Conservation (phyloP, 2,329 filamentous ascomycete genomes). For the Magnaporthiopsis rhizophila region DNA sequence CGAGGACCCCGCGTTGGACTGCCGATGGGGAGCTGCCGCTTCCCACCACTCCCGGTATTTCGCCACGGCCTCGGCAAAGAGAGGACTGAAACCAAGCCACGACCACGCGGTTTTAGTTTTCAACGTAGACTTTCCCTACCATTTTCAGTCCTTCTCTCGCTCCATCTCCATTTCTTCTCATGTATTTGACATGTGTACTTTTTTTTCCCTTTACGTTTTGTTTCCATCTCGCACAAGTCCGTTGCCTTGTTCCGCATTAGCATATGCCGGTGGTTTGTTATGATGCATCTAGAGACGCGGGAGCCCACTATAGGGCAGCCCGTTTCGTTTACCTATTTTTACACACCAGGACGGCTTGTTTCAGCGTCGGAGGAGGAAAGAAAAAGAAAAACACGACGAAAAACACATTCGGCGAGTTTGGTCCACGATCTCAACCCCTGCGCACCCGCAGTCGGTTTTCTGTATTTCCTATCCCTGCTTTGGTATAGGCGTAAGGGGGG, state of each 20-base stretch:
- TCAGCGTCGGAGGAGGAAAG: too few species aligned
- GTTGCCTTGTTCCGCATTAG: neutral
- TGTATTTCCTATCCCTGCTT: neutral
- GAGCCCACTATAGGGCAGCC: too few species aligned
- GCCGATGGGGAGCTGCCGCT: constrained; percentile 25
- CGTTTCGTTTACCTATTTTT: too few species aligned
- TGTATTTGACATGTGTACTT: neutral
- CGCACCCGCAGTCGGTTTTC: neutral
- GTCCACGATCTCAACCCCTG: neutral
- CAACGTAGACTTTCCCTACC: neutral
- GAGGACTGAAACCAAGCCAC: neutral
- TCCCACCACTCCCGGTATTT: neutral
- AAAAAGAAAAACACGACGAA: too few species aligned
- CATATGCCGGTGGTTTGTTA: neutral
- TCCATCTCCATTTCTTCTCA: neutral
- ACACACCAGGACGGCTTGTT: too few species aligned
- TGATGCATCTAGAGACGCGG: neutral
- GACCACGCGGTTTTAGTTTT: neutral
- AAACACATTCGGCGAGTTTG: neutral
- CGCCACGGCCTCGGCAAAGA: neutral
- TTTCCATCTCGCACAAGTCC: neutral
- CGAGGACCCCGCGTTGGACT: constrained; percentile 24
- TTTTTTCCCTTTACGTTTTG: neutral
- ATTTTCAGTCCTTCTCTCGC: neutral
- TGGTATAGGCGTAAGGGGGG: too few species aligned